Conservation (phyloP, 2,329 filamentous ascomycete species). For the Calonectria ilicicola region DNA sequence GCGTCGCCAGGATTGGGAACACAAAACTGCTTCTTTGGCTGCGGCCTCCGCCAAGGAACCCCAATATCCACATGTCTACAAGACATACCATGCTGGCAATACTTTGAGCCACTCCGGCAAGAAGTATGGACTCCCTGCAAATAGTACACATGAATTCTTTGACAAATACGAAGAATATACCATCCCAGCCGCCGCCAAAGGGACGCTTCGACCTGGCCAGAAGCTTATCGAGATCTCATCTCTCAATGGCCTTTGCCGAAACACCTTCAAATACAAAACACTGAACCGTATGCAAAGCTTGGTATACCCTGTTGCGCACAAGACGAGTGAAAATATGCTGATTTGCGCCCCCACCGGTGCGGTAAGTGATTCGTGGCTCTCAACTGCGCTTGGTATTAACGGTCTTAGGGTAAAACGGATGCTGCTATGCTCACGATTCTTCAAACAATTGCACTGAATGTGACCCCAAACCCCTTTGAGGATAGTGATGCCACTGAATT, state of each 20-base stretch:
- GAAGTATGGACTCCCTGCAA: constrained; percentile 84
- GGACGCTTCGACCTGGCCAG: constrained; percentile 77
- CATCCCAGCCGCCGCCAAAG: constrained; percentile 86
- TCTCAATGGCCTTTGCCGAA: constrained; percentile 88
- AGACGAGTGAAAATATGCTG: constrained; percentile 97
- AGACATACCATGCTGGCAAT: constrained; percentile 85
- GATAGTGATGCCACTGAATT: constrained; percentile 81
- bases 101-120: constrained; percentile 82
- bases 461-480: constrained; percentile 82
- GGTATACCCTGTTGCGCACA: constrained; percentile 94
- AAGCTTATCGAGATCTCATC: constrained; percentile 83
- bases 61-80: constrained; percentile 95
- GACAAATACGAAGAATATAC: constrained; percentile 90
- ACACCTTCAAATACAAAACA: constrained; percentile 94
- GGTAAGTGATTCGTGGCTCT: constrained; percentile 54
- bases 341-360: constrained; percentile 98
- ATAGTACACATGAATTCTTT: constrained; percentile 76
- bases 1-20: constrained; percentile 80
- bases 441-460: constrained; percentile 89
- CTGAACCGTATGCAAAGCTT: constrained; percentile 99
- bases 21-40: constrained; percentile 81
- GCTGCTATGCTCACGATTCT: constrained; percentile 97
- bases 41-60: constrained; percentile 78
- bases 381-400: constrained; percentile 24
- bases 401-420: constrained; percentile 86